phyloP scores from a whole-genome alignment of 768 basidiomycete species.

The Pisolithus orientalis region DNA sequence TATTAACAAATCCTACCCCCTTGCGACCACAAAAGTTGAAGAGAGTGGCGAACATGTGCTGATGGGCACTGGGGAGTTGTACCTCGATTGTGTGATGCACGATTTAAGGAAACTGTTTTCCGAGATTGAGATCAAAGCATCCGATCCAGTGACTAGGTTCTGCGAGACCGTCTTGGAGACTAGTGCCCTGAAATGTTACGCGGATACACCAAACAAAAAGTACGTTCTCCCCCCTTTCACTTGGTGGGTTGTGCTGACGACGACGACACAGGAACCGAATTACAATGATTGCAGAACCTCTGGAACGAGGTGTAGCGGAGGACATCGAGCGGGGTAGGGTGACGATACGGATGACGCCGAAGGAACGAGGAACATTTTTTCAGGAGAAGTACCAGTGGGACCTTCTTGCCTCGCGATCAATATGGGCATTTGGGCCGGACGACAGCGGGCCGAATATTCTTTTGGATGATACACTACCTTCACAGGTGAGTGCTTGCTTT shows the following conservation, averaged over 20 bases:
- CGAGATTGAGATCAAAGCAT: conserved; percentile 99
- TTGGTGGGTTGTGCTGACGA: conserved; percentile 8
- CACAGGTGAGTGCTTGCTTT: conserved; percentile 50
- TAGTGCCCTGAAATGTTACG: conserved; percentile 96
- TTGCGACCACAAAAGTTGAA: conserved; percentile 92
- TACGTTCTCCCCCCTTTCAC: conserved; percentile 33
- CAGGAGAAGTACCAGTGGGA: conserved; percentile 99
- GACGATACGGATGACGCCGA: conserved; percentile 90
- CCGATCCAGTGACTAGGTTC: conserved; percentile 97
- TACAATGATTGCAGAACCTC: conserved; percentile 98
- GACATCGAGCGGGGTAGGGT: conserved; percentile 93
- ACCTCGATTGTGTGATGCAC: conserved; percentile 95
- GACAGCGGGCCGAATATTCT: conserved; percentile 92
- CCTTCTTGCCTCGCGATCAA: conserved; percentile 90
- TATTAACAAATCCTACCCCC: conserved; percentile 96
- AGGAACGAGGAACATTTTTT: conserved; percentile 94
- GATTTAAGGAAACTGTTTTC: conserved; percentile 88
- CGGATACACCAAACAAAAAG: conserved; percentile 99
- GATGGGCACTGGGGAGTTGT: conserved; percentile 94
- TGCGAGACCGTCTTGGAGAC: conserved; percentile 98
- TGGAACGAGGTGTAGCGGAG: conserved; percentile 92
- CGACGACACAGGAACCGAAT: conserved; percentile 73
- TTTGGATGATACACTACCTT: conserved; percentile 93
- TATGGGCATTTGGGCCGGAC: conserved; percentile 99
- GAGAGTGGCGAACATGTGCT: conserved; percentile 97